Base-by-base conservation (phyloP, 1,284 basidiomycete genomes). In the Termitomyces sp. region DNA sequence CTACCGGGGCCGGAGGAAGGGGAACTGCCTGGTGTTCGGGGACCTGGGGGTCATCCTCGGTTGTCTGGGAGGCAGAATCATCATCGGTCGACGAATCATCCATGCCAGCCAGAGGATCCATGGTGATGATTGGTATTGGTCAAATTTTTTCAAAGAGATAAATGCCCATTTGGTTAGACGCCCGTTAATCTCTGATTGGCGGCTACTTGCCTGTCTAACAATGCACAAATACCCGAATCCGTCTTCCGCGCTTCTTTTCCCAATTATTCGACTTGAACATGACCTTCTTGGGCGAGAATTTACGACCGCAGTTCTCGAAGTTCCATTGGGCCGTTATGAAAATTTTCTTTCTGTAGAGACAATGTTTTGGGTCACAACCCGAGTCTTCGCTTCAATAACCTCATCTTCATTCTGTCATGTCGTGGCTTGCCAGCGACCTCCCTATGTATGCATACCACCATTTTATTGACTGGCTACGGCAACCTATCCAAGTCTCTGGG, bases 21-120 rank as follows among this genome's bases (percentile, higher is more conserved):
- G 69, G 68, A 12, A 73, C 68, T 50, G 73, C 68, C 53, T 74
- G 75, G 33, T 79, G 75, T 61, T 86, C 80, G 1, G 86, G 86
- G 10, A 89, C 73, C 65, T 88, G 83, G 19, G 85, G 86, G 55
- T 90, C 89, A 60, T 91, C 88, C 69, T 91, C 89, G 3, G 88
- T 91, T 0, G 88, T 87, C 62, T 90, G 88, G 3, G 88, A 91
- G 1, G 83, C 83, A 41, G 80, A 82, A 62, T 90, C 88, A 60
- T 90, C 88, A 62, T 89, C 87, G 5, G 84, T 86, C 0, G 87
- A 84, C 5, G 86, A 88, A 57, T 86, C 84, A 57, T 88, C 85
- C 68, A 78, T 70, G 52, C 70, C 76, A 60, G 72, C 71, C 33
- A 73, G 62, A 52, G 70, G 70, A 64, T 74, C 71, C 71, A 72